Base-by-base conservation (phyloP, 1,284 basidiomycete species). In the Rhodotorula sp. region DNA sequence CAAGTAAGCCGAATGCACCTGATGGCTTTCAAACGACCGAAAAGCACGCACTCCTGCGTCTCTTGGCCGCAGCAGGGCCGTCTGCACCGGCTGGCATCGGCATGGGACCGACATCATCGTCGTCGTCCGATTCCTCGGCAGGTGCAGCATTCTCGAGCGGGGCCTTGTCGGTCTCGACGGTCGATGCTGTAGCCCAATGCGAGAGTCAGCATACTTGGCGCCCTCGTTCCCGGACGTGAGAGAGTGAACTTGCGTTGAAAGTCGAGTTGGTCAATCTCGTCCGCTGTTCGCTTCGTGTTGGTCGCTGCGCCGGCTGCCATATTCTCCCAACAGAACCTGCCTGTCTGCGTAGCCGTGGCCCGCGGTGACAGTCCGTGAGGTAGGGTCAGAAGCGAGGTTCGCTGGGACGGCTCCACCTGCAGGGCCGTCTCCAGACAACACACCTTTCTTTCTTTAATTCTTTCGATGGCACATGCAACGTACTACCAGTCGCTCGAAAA, bases 91-190 rank as follows among this genome's bases (percentile, higher is more conserved):
- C 77, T 1, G 78, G 72, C 69, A 79, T 71, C 15, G 80, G 79
- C 78, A 80, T 80, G 14, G 81, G 81, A 58, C 81, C 81, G 58
- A 80, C 53, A 54, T 54, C 53, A 54, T 54, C 76, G 62, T 81
- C 80, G 62, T 80, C 80, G 68, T 80, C 80, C 63, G 76, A 77
- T 42, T 77, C 78, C 29, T 79, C 79, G 14, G 64, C 71, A 71
- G 15, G 33, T 61, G 67, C 68, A 4, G 46, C 74, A 24, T 64
- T 64, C n/a, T 67, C 71, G 49, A 54, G 66, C 7, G 73, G 64
- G 10, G 63, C 62, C 10, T 60, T 22, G 29, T 67, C 64, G 6
- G 64, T 60, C 6, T 46, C 12, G 20, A 62, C 68, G 20, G 69
- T 62, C 37, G 51, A 6, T 37, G 71, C 67, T 72, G 60, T 46